phyloP scores from a whole-genome alignment of 148 eudicot genomes.

The Rheum nobile region DNA sequence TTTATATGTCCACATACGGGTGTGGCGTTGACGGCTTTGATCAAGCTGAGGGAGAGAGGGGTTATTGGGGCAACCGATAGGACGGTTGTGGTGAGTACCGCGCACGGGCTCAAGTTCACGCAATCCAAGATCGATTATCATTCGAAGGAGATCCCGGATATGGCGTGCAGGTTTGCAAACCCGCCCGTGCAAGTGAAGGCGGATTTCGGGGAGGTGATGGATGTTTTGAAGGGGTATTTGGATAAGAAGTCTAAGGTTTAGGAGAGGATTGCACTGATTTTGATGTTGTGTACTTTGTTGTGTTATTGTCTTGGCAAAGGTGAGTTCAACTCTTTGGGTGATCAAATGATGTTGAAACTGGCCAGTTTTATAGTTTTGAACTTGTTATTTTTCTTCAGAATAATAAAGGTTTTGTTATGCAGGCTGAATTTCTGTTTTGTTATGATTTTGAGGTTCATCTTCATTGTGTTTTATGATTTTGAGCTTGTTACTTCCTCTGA shows the following conservation, averaged over 20 bases:
- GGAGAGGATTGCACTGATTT: slow-evolving; percentile 11
- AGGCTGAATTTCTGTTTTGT: not conserved
- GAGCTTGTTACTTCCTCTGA: not conserved
- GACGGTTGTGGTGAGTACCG: slow-evolving; percentile 91
- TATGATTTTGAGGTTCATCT: too few relatives aligned
- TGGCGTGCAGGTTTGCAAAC: slow-evolving; percentile 67
- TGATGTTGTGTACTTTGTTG: not conserved
- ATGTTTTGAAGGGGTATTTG: slow-evolving; percentile 67
- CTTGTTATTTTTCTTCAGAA: not conserved
- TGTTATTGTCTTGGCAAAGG: not conserved
- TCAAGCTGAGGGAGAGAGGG: slow-evolving; percentile 63
- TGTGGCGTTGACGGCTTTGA: slow-evolving; percentile 73
- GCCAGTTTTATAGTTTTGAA: not conserved
- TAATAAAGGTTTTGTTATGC: not conserved
- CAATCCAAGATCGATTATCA: slow-evolving; percentile 84
- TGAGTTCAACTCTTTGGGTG: not conserved
- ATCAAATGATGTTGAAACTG: not conserved
- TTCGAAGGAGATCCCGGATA: slow-evolving; percentile 53
- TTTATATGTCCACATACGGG: slow-evolving; percentile 97
- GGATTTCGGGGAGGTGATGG: slow-evolving; percentile 91
- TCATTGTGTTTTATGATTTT: not conserved
- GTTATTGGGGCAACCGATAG: slow-evolving; percentile 57
- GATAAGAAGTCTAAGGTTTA: slow-evolving; percentile 21
- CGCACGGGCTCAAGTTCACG: slow-evolving; percentile 72
- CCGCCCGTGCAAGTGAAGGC: slow-evolving; percentile 82